Base-by-base conservation (phyloP, 306 rosid genomes). In the Styphnolobium japonicum region DNA sequence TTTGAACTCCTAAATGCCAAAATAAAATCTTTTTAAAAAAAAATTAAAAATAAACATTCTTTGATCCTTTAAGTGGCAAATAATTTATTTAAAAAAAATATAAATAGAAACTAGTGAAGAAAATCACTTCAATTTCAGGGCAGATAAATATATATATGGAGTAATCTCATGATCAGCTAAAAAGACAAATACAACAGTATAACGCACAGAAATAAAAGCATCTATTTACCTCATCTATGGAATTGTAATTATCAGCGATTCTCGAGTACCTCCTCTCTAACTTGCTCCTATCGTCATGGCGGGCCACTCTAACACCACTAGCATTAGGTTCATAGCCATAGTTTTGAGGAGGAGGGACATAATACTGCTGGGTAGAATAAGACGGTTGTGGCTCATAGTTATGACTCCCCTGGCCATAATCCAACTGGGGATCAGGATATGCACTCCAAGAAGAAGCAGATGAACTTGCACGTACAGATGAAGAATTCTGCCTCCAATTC, bases 211-310 rank as follows among this genome's bases (percentile, higher is more conserved):
- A 78, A 36, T 52, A 76, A 76, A 49, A 64, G 74, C 66, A 49
- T 83, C 74, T 63, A 76, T 75, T 75, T 76, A 92, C 98, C 95
- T 91, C 85, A 10, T 88, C 93, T 58, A 93, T 79, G 69, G 98
- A 95, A 56, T 68, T 70, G 87, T 86, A 95, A 67, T 84, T 75
- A 80, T 95, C 98, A 3, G 92, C 89, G 33, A 95, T 93, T 84
- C 94, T 95, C 0, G 96, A 92, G 82, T 90, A 95, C 78, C 86
- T 88, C 82, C 94, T 85, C 6, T 95, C 98, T 45, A 95, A 63
- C 70, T 56, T 84, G 61, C 16, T 86, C 43, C 82, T 58, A 66
- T 70, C 73, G 6, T 72, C 70, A 2, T 22, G 72, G 57, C 29
- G 45, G 51, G 84, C 49, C 14, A 69, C 79, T 64, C 84, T 49